Evolutionary conservation across 345 rosid genomes (phyloP).

Genomic region (Eucalyptus tenuipes): DNA sequence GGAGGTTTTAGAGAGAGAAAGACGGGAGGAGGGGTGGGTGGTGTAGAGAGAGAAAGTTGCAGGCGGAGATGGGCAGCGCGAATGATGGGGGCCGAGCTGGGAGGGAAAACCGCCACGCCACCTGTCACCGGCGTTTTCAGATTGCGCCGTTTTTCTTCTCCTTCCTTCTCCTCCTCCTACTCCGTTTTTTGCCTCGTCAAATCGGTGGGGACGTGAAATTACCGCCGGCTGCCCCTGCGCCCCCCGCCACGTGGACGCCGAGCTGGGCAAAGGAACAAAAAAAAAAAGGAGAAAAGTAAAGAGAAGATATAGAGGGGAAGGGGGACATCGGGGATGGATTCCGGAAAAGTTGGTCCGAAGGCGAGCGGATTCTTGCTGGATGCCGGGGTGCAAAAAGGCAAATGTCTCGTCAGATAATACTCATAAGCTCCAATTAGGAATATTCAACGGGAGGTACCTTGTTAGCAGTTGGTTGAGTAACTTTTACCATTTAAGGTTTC

Average conservation of each 20-base stretch:
- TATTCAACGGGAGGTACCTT: neutral
- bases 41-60: neutral
- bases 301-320: too few species aligned
- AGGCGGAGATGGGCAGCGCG: neutral
- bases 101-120: neutral
- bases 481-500: too few species aligned
- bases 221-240: neutral
- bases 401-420: neutral
- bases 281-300: too few species aligned
- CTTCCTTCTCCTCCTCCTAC: neutral
- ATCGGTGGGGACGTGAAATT: neutral
- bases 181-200: neutral
- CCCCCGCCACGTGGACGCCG: neutral
- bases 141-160: neutral
- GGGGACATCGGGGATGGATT: too few species aligned
- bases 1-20: too few species aligned
- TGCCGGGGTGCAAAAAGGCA: neutral
- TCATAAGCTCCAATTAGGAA: neutral
- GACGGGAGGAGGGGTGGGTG: too few species aligned
- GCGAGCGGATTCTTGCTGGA: neutral
- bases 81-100: neutral
- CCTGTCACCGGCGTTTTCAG: neutral
- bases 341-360: neutral
- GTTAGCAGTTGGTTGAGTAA: too few species aligned
- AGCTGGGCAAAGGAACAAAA: too few species aligned